Evolutionary conservation across 768 basidiomycete genomes (phyloP), one percentile per base, ranked within the genome.

Genomic region (Arthromyces matolae): DNA sequence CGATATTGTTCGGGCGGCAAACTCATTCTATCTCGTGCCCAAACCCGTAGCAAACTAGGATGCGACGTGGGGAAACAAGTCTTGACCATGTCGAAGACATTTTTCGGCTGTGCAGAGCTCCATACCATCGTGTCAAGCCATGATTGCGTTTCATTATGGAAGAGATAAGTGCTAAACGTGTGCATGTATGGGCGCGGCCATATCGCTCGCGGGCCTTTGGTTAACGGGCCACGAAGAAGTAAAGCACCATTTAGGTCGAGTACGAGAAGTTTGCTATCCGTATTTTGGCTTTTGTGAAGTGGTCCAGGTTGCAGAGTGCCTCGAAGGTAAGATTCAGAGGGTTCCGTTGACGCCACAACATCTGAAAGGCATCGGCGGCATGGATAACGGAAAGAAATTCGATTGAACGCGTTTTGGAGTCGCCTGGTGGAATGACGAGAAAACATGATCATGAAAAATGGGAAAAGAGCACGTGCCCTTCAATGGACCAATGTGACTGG

Each of bases 121-220:
- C 89, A 92, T 5, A 92, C 77, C 85, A 90, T 90, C 7, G 84
- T 81, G 48, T 89, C 85, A 16, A 90, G 71, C 84, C 86, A 89
- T 16, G 57, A 57, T 27, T 62, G 67, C 18, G 81, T 86, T n/a
- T 69, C 55, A 0, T 73, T 63, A 39, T 81, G 77, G 51, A 87
- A 81, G 3, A 89, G 63, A 58, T 84, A 89, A 1, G 71, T 60
- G 6, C 72, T 60, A 54, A 89, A 84, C 2, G 83, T 63, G 3
- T 65, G 49, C 53, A 89, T 69, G 61, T 81, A 90, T 0, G 88
- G 85, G n/a, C 88, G 41, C 3, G 28, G 28, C 27, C 41, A 42
- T 18, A 42, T 19, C 4, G 16, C 13, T 3, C 41, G 41, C n/a
- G n/a, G n/a, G n/a, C n/a, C n/a, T n/a, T n/a, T n/a, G 12, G 6